phyloP scores from a whole-genome alignment of 1,284 basidiomycete genomes.

The Leccinum proximum region DNA sequence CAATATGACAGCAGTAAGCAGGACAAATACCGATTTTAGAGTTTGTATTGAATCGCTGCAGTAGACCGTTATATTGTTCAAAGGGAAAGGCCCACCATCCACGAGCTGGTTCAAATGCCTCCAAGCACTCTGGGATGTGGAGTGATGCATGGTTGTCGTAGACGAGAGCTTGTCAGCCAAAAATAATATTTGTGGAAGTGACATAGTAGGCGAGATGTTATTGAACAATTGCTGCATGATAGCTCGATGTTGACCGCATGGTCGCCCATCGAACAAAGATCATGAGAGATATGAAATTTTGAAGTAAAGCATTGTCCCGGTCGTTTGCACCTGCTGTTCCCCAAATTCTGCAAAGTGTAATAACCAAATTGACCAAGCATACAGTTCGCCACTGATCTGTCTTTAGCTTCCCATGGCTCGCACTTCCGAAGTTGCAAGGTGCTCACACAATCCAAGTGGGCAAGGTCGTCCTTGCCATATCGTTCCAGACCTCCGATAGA shows the following conservation, averaged over 20 bases:
- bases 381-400: conserved; percentile 4
- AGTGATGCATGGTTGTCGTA: neutral
- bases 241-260: neutral
- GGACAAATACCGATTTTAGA: neutral
- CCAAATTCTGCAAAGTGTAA: neutral
- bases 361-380: neutral
- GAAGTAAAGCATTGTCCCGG: neutral
- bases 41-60: neutral
- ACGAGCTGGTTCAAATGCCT: neutral
- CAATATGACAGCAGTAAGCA: no score
- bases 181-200: no score
- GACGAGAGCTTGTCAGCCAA: no score
- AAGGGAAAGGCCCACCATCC: neutral
- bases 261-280: neutral
- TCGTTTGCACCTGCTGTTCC: conserved; percentile 4
- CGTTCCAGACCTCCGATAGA: neutral
- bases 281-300: neutral
- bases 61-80: neutral
- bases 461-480: no score
- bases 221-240: neutral
- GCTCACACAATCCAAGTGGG: conserved; percentile 4
- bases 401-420: conserved; percentile 10
- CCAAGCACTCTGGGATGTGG: neutral
- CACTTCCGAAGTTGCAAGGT: neutral
- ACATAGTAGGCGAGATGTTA: no score